Base-by-base conservation (phyloP, 139 green algal species). In the Auxenochlorella pyrenoidosa region DNA sequence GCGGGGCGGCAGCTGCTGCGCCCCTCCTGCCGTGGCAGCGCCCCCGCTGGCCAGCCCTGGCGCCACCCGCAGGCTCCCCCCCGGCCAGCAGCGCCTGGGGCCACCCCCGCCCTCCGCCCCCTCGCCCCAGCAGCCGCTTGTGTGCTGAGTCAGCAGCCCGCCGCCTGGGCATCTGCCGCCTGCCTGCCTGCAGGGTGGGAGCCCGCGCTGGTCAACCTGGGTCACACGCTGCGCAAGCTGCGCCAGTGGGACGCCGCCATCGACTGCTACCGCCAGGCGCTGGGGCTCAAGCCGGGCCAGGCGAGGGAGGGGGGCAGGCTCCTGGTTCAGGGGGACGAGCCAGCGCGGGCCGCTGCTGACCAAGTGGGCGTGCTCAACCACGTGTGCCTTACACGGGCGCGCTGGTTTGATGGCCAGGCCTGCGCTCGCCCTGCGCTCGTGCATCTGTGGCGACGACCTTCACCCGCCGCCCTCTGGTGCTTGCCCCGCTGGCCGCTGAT, bases 141-240 rank as follows among this genome's bases (percentile, higher is more conserved):
- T n/a, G n/a, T n/a, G n/a, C n/a, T n/a, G n/a, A n/a, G n/a, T n/a
- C n/a, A n/a, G n/a, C n/a, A n/a, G n/a, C n/a, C n/a, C n/a, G 10
- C 59, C 59, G 3, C 10, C 13, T 5, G 59, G 6, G 10, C 59
- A 68, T 68, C 3, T 30, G 12, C 59, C 59, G 24, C 59, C 59
- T 30, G 19, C 59, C 63, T 34, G 26, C 63, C 38, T 63, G 79
- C 90, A 90, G 88, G 86, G 36, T 97, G 94, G 95, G 96, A 99
- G 91, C 84, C 97, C 1, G 95, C 93, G 15, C 58, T 98, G 19
- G 86, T 98, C 13, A 97, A 97, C 59, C 89, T 99, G 41, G 97
- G 92, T 6, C 97, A 99, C 89, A 92, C 93, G 41, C 91, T 97
- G 87, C 93, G 97, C 54, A 98, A 98, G 94, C 88, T 95, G 83